Evolutionary conservation across 345 rosid species (phyloP).

Genomic region (Xanthoceras sorbifolium): DNA sequence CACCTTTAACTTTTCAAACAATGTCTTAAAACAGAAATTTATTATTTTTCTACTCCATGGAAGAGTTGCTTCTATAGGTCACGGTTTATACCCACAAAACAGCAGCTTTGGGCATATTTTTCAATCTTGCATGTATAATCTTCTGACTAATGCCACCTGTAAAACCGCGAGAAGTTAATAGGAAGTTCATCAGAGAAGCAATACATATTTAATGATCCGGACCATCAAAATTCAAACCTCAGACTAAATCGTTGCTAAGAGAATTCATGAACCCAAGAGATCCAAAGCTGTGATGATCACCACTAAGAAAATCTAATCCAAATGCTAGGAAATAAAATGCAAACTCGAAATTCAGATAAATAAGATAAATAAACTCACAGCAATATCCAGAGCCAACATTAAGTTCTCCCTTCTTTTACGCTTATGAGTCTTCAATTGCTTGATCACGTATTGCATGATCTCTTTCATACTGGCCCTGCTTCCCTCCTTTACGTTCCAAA

Average conservation of each 20-base stretch:
- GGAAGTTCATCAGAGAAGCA: too few relatives aligned
- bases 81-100: too few relatives aligned
- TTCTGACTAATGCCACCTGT: background rate
- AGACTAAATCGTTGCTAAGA: too few relatives aligned
- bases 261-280: too few relatives aligned
- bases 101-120: background rate
- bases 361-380: background rate
- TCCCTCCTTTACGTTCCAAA: conserved; percentile 35
- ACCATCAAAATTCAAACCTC: background rate
- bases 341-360: background rate
- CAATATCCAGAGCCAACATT: background rate
- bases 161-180: background rate
- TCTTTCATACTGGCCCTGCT: conserved; percentile 35
- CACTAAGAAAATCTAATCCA: too few relatives aligned
- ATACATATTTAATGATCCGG: background rate
- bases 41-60: too few relatives aligned
- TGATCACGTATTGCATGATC: conserved; percentile 22
- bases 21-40: too few relatives aligned
- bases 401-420: conserved; percentile 13
- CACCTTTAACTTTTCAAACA: background rate
- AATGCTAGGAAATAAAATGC: background rate
- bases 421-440: conserved; percentile 29
- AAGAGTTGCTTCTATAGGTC: background rate
- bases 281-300: too few relatives aligned
- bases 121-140: background rate